These are phyloP conservation scores for Colletotrichum tofieldiae DNA, from an alignment of 2,329 filamentous ascomycete genomes.

Conservation along the genomic window DNA sequence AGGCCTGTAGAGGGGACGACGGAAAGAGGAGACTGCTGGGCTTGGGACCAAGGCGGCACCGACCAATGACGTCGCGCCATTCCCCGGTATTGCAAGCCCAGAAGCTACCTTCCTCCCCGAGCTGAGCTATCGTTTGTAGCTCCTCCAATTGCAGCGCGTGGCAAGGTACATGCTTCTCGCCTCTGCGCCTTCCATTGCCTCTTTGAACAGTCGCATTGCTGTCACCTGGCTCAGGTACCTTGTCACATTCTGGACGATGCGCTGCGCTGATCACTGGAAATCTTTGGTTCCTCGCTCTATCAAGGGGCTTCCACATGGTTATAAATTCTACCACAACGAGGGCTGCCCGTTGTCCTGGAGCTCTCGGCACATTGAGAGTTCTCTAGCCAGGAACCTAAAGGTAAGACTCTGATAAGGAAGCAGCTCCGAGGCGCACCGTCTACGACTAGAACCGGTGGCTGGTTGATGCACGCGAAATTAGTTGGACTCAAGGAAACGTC, in stretches of 20 bases:
- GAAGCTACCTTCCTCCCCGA: neutral
- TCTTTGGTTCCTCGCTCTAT: neutral
- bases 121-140: constrained; percentile 2
- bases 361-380: neutral
- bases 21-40: neutral
- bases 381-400: neutral
- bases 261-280: constrained; percentile 1
- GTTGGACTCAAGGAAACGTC: neutral
- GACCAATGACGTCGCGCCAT: neutral
- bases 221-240: constrained; percentile 3
- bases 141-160: neutral
- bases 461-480: neutral
- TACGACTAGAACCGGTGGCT: neutral
- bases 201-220: constrained; percentile 4
- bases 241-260: neutral
- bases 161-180: neutral
- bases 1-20: constrained; percentile 1
- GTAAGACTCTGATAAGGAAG: neutral
- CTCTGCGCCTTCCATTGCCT: neutral
- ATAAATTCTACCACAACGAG: neutral
- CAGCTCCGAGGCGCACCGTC: neutral
- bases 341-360: neutral
- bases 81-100: neutral
- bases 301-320: neutral
- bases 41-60: constrained; percentile 4